Base-by-base conservation (phyloP, 495 filamentous ascomycete genomes). In the Podospora bellae-mahoneyi region DNA sequence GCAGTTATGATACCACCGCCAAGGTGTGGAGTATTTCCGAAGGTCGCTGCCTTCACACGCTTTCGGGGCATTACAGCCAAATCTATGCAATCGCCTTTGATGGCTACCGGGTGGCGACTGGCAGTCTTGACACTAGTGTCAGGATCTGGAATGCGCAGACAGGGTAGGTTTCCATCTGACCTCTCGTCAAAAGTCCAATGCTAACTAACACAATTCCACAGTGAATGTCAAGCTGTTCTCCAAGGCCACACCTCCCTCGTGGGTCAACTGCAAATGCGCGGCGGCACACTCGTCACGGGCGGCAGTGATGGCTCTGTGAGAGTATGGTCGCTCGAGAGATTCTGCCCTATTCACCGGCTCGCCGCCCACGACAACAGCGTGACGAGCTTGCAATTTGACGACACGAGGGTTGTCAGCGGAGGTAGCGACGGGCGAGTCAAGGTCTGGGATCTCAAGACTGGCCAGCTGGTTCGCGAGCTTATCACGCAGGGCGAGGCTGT, bases 41-140 rank as follows among this genome's bases (percentile, higher is more conserved):
- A 77, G 96, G 95, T 10, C 87, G 91, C 69, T 98, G 94, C 76
- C 80, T 97, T 34, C 86, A 94, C 44, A 97, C 92, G 4, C 82
- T 99, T 27, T 88, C 86, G n/a, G 95, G 95, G 0, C 95, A 99
- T 80, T 98, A 97, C 80, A 98, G 95, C 76, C 95, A 99, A 73
- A 99, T 99, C 65, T 99, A 99, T 74, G 96, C 95, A 13, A 96
- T 99, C 74, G 94, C 95, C 0, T 99, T 97, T 77, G 95, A 99
- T 75, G 95, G 95, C 20, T 85, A 86, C 61, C 85, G 93, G 64
- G 94, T 99, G 60, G 94, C 94, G n/a, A 99, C 95, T 1, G 95
- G 95, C 28, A 97, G 94, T 77, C 83, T 99, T 68, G 95, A 99
- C 78, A 99, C 95, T 1, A 97, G 92, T 75, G 96, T 99, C 30